These are phyloP conservation scores for Wickerhamiella musiphila DNA, from an alignment of 805 yeast species.

Conservation along the genomic window DNA sequence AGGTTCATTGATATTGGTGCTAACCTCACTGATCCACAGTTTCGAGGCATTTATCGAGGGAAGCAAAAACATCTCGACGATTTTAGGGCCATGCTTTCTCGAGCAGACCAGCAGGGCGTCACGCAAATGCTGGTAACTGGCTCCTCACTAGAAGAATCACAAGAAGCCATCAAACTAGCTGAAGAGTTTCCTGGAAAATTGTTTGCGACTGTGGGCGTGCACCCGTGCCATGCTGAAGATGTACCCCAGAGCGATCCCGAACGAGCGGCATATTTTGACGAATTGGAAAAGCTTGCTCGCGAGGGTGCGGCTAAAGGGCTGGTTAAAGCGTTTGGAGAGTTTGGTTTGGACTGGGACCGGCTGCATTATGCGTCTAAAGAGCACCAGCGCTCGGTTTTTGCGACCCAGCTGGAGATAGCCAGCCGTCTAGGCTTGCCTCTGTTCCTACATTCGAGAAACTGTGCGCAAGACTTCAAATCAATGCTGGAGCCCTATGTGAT, in stretches of 20 bases:
- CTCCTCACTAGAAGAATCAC: constrained; percentile 51
- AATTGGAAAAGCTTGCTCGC: constrained; percentile 32
- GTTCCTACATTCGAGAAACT: constrained; percentile 78
- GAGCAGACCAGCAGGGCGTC: constrained; percentile 55
- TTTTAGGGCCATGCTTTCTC: constrained; percentile 38
- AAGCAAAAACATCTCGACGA: constrained; percentile 54
- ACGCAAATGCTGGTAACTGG: constrained; percentile 67
- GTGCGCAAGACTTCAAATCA: constrained; percentile 58
- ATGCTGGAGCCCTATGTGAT: constrained; percentile 40
- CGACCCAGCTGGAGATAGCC: constrained; percentile 50
- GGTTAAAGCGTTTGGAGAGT: constrained; percentile 81
- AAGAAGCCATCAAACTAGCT: constrained; percentile 42
- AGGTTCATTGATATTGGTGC: constrained; percentile 34
- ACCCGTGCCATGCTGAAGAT: constrained; percentile 64
- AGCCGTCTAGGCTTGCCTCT: constrained; percentile 45
- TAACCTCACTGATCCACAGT: constrained; percentile 81
- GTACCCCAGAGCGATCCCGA: constrained; percentile 15
- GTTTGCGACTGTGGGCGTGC: constrained; percentile 70
- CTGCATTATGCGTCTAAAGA: constrained; percentile 54
- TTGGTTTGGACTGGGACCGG: constrained; percentile 90
- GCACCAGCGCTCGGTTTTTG: constrained; percentile 51
- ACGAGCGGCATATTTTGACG: constrained; percentile 27
- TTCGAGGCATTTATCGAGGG: constrained; percentile 62
- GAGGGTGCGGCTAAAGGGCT: constrained; percentile 32
- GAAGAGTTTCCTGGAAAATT: constrained; percentile 19